Evolutionary conservation across 495 filamentous ascomycete genomes (phyloP).

Genomic region (Penicillium cinerascens): DNA sequence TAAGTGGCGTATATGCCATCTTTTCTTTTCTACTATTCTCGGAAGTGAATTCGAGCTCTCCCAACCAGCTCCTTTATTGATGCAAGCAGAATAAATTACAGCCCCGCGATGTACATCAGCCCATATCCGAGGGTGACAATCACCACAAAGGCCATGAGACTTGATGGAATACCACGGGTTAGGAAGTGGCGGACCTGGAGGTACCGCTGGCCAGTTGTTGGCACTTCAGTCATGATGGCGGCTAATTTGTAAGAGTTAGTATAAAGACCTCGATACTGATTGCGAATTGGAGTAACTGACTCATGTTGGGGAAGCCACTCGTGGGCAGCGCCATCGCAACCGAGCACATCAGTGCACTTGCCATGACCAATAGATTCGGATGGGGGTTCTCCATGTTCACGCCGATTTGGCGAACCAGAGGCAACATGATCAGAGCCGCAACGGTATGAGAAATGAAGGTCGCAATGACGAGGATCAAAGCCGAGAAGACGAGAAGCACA

Average conservation of each 20-base stretch:
- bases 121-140: constrained; percentile 84
- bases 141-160: constrained; percentile 75
- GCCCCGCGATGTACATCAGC: constrained; percentile 73
- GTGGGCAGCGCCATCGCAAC: constrained; percentile 89
- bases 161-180: constrained; percentile 80
- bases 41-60: not conserved
- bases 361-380: constrained; percentile 94
- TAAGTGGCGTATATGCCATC: not conserved
- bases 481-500: constrained; percentile 80
- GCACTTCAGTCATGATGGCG: constrained; percentile 98
- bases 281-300: constrained; percentile 51
- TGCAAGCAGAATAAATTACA: constrained; percentile 41
- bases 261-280: not conserved
- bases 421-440: constrained; percentile 90
- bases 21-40: not conserved
- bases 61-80: not conserved
- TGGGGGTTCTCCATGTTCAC: constrained; percentile 81
- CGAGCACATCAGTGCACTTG: constrained; percentile 63
- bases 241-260: constrained; percentile 50
- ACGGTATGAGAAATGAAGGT: constrained; percentile 99
- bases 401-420: constrained; percentile 83
- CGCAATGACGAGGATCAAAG: constrained; percentile 85
- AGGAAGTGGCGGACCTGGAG: constrained; percentile 92
- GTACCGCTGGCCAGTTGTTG: constrained; percentile 86
- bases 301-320: constrained; percentile 98